Evolutionary conservation across 2,329 filamentous ascomycete species (phyloP), one percentile per base, ranked within the genome.

Genomic region (Penicillium nordicum): DNA sequence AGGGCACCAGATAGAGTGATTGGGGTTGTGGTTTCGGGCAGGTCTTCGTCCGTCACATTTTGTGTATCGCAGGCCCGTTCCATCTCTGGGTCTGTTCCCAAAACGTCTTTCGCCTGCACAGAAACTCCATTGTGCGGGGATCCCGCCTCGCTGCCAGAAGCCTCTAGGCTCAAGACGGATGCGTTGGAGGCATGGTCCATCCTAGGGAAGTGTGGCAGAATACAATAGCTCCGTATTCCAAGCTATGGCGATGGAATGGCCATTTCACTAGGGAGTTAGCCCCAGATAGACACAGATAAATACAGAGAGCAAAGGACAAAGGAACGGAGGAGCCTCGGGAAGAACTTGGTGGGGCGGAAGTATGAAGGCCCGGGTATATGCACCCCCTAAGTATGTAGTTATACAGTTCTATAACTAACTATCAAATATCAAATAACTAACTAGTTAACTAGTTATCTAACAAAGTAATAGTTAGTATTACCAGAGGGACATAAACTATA

Each of bases 111-210:
- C n/a, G 49, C 34, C 34, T 25, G 62, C 38, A 44, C 30, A 29
- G 53, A 45, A 23, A 23, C 11, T 48, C 41, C 63, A 56, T 63
- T 57, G 11, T 55, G 59, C 21, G 52, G 57, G 14, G 61, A 51
- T 32, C 40, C 53, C 34, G 52, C 40, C 25, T 60, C 61, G 30
- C 38, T 48, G 55, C 54, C 53, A 30, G 63, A 59, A 30, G 58
- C 59, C 38, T 47, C 45, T 41, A 55, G 56, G 55, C 57, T 67
- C 45, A 63, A 63, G 45, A 63, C 60, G 41, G 63, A 65, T 36
- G 61, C 56, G 48, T 63, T 61, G 43, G 61, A 60, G 55, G 56
- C 68, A 69, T 71, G 61, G 56, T 68, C 67, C 71, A 74, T 73
- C 37, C 63, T 71, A 63, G 41, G 25, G 34, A 51, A 41, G 37